Evolutionary conservation across 768 basidiomycete species (phyloP), one percentile per base, ranked within the genome.

Genomic region (Clitopilus hobsonii): DNA sequence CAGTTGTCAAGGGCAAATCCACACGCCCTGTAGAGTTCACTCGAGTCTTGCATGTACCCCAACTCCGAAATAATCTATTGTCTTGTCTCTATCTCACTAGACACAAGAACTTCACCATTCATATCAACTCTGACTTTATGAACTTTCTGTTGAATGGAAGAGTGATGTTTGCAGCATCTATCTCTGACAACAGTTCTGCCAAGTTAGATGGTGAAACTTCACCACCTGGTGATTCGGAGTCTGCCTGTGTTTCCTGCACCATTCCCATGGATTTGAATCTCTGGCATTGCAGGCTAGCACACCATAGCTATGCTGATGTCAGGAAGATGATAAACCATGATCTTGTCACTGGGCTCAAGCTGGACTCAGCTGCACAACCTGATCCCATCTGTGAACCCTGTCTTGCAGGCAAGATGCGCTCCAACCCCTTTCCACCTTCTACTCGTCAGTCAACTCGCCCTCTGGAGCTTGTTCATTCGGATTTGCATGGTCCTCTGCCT

Each of bases 341-440:
- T 1, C 58, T 66, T 0, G 68, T 69, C 6, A 50, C 18, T 28
- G 65, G 69, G n/a, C 49, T 69, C 54, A 54, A 54, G 7, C 27
- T 72, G 32, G 45, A 59, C 29, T 59, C 62, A 0, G 41, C 55
- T 14, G 49, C 23, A 13, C 6, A 32, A 10, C 63, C 63, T 11
- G 66, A 66, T 55, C 65, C 69, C n/a, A 62, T 71, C 27, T 71
- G 71, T 58, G 66, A 68, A 53, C 64, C 67, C 5, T 71, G 71
- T 52, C 56, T 70, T n/a, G 49, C 57, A 6, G 69, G 69, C 11
- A 72, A 72, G 22, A 58, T 58, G 57, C 22, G 11, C 20, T 27
- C 51, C 6, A 52, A 52, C 24, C 51, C 51, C 13, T 52, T 52
- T 36, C 51, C 24, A 26, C 32, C 51, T 18, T 52, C 56, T 22